phyloP scores from a whole-genome alignment of 768 basidiomycete species.

The Pleurotus giganteus region DNA sequence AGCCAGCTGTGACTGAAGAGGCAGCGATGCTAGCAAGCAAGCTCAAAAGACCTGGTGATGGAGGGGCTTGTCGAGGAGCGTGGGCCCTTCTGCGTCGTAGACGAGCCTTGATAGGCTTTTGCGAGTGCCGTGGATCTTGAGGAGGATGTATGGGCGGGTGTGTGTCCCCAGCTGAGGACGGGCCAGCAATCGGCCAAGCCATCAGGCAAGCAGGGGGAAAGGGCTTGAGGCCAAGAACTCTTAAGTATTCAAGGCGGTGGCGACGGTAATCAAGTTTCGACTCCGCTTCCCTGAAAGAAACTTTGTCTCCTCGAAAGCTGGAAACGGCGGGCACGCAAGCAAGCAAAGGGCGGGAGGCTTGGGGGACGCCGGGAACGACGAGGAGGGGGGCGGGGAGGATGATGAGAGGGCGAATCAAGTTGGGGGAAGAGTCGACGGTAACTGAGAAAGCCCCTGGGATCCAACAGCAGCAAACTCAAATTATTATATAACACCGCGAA shows the following conservation, averaged over 20 bases:
- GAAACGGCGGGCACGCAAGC: slow-evolving; percentile 15
- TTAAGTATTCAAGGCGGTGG: slow-evolving; percentile 10
- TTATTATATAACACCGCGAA: not conserved
- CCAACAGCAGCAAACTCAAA: not conserved
- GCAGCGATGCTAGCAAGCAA: slow-evolving; percentile 56
- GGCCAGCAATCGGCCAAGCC: slow-evolving; percentile 52
- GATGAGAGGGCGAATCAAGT: slow-evolving; percentile 7
- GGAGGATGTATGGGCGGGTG: slow-evolving; percentile 9
- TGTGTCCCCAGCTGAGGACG: slow-evolving; percentile 22
- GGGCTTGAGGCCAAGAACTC: slow-evolving; percentile 15
- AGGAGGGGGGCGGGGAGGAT: slow-evolving; percentile 15
- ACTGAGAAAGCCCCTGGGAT: slow-evolving; percentile 7
- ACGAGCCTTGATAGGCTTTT: not conserved
- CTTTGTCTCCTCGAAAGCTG: slow-evolving; percentile 10
- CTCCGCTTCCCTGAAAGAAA: slow-evolving; percentile 4
- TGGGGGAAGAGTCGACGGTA: slow-evolving; percentile 1
- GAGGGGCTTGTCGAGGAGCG: slow-evolving; percentile 17
- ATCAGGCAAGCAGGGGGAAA: slow-evolving; percentile 37
- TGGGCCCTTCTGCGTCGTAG: not conserved
- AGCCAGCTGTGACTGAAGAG: slow-evolving; percentile 42
- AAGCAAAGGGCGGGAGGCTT: slow-evolving; percentile 8
- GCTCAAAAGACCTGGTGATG: slow-evolving; percentile 53
- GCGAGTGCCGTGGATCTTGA: not conserved
- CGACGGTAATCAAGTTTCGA: slow-evolving; percentile 8
- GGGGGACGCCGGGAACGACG: slow-evolving; percentile 19